Conservation (phyloP, 257 asterid genomes). For the Nicotiana obtusifolia region DNA sequence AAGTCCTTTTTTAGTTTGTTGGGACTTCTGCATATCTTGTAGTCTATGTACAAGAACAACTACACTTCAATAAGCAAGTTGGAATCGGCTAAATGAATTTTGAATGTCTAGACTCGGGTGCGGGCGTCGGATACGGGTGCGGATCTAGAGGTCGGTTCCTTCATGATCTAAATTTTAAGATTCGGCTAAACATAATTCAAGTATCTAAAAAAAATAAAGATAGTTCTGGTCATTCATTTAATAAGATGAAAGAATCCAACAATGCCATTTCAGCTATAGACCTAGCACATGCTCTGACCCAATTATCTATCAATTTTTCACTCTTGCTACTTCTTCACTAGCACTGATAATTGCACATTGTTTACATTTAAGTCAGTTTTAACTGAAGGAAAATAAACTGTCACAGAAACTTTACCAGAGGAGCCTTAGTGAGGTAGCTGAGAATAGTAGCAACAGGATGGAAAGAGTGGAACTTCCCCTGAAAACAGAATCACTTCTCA, state of each 20-base stretch:
- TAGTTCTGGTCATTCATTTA: not conserved
- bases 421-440: constrained; percentile 96
- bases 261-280: not conserved
- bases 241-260: not conserved
- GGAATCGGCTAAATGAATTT: too few relatives aligned
- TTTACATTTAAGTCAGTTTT: not conserved
- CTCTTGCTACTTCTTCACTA: not conserved
- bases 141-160: too few relatives aligned
- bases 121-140: too few relatives aligned
- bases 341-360: not conserved
- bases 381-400: not conserved
- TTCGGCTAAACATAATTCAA: too few relatives aligned
- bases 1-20: not conserved
- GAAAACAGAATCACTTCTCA: constrained; percentile 15
- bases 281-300: not conserved
- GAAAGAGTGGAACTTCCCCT: constrained; percentile 92
- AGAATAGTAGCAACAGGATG: constrained; percentile 95
- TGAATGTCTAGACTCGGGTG: too few relatives aligned
- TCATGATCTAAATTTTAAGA: too few relatives aligned
- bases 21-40: not conserved
- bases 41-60: not conserved
- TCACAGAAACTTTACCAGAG: constrained; percentile 51
- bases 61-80: too few relatives aligned
- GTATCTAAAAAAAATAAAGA: not conserved
- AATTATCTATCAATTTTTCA: not conserved